A percentile compares a stretch with the other conserved stretches of the same genome.
Conservation (phyloP, 176 grass and related monocot genomes). For the Carex parvula region DNA sequence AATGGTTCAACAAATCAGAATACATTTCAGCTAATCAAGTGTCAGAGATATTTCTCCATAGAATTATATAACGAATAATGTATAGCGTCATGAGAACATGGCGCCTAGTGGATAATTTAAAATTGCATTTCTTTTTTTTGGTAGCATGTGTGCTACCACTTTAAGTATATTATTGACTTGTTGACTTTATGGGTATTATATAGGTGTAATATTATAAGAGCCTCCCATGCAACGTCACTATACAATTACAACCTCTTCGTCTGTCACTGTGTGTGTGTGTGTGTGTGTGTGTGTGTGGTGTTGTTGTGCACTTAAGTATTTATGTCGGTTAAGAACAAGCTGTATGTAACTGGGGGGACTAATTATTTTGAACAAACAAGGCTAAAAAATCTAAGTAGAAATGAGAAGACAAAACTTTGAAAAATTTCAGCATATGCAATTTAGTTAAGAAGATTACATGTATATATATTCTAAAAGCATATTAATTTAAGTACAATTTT, state of each 20-base stretch:
- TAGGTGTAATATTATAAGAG: background rate
- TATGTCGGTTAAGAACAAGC: background rate
- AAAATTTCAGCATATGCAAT: too few relatives aligned
- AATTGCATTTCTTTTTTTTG: background rate
- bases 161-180: background rate
- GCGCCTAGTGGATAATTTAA: background rate
- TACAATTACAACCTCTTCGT: background rate
- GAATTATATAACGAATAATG: background rate
- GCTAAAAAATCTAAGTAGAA: background rate
- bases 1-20: background rate
- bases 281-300: background rate
- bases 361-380: background rate
- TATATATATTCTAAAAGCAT: background rate
- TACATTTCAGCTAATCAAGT: background rate
- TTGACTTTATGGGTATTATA: too few relatives aligned
- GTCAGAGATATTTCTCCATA: background rate
- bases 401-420: too few relatives aligned
- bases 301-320: background rate
- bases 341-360: background rate
- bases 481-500: background rate
- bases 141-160: background rate
- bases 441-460: background rate
- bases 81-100: background rate
- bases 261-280: background rate
- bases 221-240: background rate